Evolutionary conservation across 352 stramenopile species (phyloP).

Genomic region (Phytophthora ramorum): DNA sequence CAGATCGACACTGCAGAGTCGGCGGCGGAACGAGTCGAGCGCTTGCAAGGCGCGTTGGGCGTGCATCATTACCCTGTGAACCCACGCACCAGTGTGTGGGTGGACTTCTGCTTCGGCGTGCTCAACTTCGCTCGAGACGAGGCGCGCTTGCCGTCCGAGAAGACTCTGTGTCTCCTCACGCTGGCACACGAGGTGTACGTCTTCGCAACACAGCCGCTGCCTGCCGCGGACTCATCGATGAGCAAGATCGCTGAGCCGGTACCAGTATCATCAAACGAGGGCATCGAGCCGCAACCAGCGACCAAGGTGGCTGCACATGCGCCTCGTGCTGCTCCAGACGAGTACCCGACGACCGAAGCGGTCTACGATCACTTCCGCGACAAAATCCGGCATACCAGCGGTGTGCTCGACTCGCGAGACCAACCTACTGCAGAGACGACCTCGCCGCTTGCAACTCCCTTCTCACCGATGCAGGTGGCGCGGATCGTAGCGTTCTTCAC

Average conservation of each 20-base stretch:
- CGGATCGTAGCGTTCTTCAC: slow-evolving; percentile 75
- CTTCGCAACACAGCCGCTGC: slow-evolving; percentile 45
- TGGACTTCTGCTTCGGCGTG: slow-evolving; percentile 75
- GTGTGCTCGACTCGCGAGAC: not conserved
- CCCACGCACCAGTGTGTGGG: slow-evolving; percentile 51
- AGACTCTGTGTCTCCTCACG: slow-evolving; percentile 51
- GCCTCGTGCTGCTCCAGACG: not conserved
- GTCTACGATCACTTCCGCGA: slow-evolving; percentile 52
- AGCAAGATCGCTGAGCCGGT: slow-evolving; percentile 9
- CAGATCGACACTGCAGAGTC: slow-evolving; percentile 32
- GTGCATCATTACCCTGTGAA: slow-evolving; percentile 64
- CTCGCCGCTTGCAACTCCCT: slow-evolving; percentile 6
- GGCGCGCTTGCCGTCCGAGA: slow-evolving; percentile 36
- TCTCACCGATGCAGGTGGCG: slow-evolving; percentile 52
- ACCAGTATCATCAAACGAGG: slow-evolving; percentile 6
- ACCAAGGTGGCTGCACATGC: not conserved
- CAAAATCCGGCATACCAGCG: slow-evolving; percentile 32
- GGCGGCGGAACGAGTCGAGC: slow-evolving; percentile 33
- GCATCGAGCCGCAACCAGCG: slow-evolving; percentile 3
- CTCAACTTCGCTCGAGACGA: slow-evolving; percentile 71
- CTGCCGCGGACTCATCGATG: slow-evolving; percentile 10
- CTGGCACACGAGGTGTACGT: slow-evolving; percentile 63
- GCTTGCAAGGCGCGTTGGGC: slow-evolving; percentile 48
- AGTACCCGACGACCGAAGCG: slow-evolving; percentile 36
- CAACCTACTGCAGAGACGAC: slow-evolving; percentile 1